Evolutionary conservation across 2,329 filamentous ascomycete genomes (phyloP), one percentile per base, ranked within the genome.

Genomic region (Lasiodiplodia hormozganensis): DNA sequence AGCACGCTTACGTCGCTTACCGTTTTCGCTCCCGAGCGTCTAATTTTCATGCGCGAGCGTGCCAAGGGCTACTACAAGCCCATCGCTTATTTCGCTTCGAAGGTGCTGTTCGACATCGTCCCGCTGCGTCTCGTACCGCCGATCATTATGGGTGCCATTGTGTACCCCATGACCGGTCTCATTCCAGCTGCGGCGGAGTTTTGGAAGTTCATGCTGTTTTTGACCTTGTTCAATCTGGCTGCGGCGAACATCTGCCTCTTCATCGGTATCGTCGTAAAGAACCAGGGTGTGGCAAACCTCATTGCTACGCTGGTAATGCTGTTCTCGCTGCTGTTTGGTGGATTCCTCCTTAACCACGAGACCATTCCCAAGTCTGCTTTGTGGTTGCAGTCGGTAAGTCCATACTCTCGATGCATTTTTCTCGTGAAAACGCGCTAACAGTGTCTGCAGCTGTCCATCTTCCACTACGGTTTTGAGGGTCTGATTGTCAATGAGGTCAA

Each of bases 81-180:
- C 0, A 85, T 97, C 62, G 96, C 95, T 0, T 99, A 99, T 81
- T 99, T 98, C 77, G 86, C 92, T 0, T 91, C 94, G 74, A 99
- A 99, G 82, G 92, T 98, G n/a, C 82, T 97, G n/a, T 98, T 99
- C 77, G 96, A 99, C 77, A 95, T 99, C 72, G 87, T 99, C 14
- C 96, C 96, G 3, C 85, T 99, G n/a, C 89, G 96, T 60, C 90
- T 99, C 68, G 91, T 99, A 58, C 96, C 96, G 5, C 96, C 96
- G 0, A 91, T 98, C 70, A 90, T 99, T 69, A 96, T 98, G 87
- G 96, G 95, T 18, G 89, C 93, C 36, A 98, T 99, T 70, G 89
- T 99, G 25, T 99, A 99, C 78, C 96, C 96, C 0, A 99, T 99
- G 96, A 97, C 94, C 0, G 96, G 96, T 2, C 85, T 99, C 16